phyloP scores from a whole-genome alignment of 805 yeast species.

The Suhomyces emberorum region DNA sequence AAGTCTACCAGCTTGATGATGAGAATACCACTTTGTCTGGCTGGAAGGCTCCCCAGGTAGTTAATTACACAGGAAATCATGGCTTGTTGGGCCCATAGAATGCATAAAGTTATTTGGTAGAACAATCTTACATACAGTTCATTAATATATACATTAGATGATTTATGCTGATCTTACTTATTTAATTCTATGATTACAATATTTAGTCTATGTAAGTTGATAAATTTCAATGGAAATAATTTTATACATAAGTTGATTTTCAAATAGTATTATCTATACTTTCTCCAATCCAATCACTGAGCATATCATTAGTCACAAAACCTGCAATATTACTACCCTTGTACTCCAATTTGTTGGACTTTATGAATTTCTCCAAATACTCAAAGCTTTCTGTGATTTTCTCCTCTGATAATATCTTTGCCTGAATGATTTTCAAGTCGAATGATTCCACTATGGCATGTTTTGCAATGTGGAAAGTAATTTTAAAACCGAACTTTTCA shows the following conservation, averaged over 20 bases:
- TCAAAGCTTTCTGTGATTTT: constrained; percentile 28
- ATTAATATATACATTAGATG: too few relatives aligned
- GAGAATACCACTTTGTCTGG: constrained; percentile 37
- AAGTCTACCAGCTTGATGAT: constrained; percentile 54
- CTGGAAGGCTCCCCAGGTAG: constrained; percentile 52
- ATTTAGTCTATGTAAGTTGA: too few relatives aligned
- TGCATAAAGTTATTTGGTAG: too few relatives aligned
- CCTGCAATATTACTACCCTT: constrained; percentile 45
- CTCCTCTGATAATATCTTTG: neutral
- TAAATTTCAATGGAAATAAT: too few relatives aligned
- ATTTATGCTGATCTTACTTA: too few relatives aligned
- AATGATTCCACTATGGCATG: constrained; percentile 24
- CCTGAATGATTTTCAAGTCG: constrained; percentile 13
- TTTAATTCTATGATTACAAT: too few relatives aligned
- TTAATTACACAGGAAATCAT: constrained; percentile 55
- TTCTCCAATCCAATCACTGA: constrained; percentile 46
- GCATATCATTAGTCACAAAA: constrained; percentile 38
- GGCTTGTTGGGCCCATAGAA: too few relatives aligned
- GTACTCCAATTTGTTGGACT: constrained; percentile 20
- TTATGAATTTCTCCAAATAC: constrained; percentile 26
- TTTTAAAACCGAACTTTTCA: constrained; percentile 25
- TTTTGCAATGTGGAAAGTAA: constrained; percentile 49
- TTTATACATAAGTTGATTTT: too few relatives aligned
- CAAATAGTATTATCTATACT: constrained; percentile 44
- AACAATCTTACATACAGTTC: too few relatives aligned